These are phyloP conservation scores for Saussurea involucrata DNA, from an alignment of 129 eudicot species.

Conservation along the genomic window DNA sequence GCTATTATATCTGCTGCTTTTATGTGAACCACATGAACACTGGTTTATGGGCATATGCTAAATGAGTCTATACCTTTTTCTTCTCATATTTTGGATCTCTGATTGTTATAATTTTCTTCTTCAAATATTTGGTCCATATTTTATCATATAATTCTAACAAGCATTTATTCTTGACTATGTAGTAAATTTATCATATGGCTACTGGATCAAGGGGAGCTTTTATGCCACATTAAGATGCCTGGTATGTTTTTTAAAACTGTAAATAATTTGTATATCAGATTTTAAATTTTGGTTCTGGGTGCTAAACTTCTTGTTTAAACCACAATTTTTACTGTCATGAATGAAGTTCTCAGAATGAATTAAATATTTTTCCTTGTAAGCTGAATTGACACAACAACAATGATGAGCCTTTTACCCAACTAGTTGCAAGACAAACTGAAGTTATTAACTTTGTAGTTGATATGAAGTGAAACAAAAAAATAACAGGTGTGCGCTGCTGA, in stretches of 20 bases:
- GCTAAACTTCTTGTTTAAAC: too few species aligned
- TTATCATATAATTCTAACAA: neutral
- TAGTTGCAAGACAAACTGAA: too few species aligned
- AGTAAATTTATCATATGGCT: conserved; percentile 93
- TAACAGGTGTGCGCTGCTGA: too few species aligned
- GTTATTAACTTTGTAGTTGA: too few species aligned
- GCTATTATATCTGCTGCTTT: neutral
- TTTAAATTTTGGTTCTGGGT: neutral
- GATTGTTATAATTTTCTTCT: neutral
- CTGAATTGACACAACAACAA: too few species aligned
- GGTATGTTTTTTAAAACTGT: conserved; percentile 44
- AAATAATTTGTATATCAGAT: neutral
- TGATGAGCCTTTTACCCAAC: too few species aligned
- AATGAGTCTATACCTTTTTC: neutral
- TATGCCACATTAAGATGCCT: conserved; percentile 72
- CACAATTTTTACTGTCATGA: too few species aligned
- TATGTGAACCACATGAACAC: neutral
- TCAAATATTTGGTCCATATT: neutral
- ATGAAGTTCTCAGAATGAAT: too few species aligned
- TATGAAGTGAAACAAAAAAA: too few species aligned
- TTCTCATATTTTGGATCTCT: neutral
- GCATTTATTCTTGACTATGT: conserved; percentile 24
- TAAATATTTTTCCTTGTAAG: too few species aligned
- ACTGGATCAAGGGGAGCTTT: conserved; percentile 68
- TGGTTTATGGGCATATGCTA: neutral